Percentiles rank a stretch among this genome's conserved stretches.
Conservation (phyloP, 345 rosid genomes). For the Zanthoxylum bungeanum region DNA sequence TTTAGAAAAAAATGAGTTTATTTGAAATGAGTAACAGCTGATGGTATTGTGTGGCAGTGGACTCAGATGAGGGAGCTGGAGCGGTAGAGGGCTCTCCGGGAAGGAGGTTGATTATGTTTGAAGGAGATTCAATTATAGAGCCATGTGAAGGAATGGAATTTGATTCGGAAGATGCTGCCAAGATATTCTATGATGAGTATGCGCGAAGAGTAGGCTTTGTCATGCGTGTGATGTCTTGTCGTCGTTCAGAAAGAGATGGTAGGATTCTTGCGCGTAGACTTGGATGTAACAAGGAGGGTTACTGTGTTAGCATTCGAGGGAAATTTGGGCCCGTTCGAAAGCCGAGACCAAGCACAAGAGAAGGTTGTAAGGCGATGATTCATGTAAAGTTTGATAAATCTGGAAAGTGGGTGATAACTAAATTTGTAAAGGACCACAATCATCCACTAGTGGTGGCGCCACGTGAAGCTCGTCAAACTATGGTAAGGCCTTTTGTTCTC, state of each 20-base stretch:
- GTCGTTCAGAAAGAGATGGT: slow-evolving; percentile 90
- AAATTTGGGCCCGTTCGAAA: slow-evolving; percentile 68
- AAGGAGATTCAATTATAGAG: slow-evolving; percentile 40
- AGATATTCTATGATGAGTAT: slow-evolving; percentile 80
- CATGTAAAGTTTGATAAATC: slow-evolving; percentile 72
- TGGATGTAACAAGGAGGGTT: slow-evolving; percentile 93
- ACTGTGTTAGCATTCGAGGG: slow-evolving; percentile 75
- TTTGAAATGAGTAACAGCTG: background rate
- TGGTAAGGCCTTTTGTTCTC: slow-evolving; percentile 42
- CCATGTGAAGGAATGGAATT: slow-evolving; percentile 83
- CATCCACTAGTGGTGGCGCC: slow-evolving; percentile 76
- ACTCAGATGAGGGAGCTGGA: slow-evolving; percentile 42
- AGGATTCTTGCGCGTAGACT: slow-evolving; percentile 83
- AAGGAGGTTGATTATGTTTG: slow-evolving; percentile 25
- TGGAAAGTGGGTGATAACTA: slow-evolving; percentile 84
- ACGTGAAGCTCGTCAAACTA: slow-evolving; percentile 77
- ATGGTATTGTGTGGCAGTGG: slow-evolving; percentile 41
- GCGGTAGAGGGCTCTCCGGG: slow-evolving; percentile 38
- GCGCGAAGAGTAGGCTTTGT: slow-evolving; percentile 78
- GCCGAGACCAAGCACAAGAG: slow-evolving; percentile 72
- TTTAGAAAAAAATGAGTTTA: background rate
- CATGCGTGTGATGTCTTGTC: slow-evolving; percentile 95
- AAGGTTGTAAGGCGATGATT: slow-evolving; percentile 93
- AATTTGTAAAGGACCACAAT: slow-evolving; percentile 80
- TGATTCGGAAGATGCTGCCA: slow-evolving; percentile 87